Evolutionary conservation across 1,284 basidiomycete genomes (phyloP).

Genomic region (Pseudomicrostroma phylloplanum): DNA sequence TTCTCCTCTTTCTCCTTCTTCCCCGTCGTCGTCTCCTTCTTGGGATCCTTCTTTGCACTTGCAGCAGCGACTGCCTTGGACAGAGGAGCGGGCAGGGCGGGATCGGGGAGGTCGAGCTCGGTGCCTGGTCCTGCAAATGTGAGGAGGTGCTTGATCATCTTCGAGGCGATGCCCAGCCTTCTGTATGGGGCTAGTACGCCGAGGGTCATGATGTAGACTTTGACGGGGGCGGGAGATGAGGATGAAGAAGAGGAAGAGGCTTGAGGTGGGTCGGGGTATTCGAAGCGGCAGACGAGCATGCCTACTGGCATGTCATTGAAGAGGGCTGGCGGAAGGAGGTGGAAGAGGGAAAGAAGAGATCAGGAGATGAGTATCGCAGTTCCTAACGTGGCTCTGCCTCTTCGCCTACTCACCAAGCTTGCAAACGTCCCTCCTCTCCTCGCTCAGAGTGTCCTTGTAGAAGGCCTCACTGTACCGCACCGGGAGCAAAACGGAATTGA

Average conservation of each 20-base stretch:
- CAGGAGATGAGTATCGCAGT: neutral
- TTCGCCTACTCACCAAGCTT: conserved; percentile 29
- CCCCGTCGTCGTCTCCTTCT: conserved; percentile 18
- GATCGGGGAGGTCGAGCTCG: conserved; percentile 22
- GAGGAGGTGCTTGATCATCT: conserved; percentile 47
- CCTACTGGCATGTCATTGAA: conserved; percentile 53
- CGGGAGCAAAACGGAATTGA: conserved; percentile 47
- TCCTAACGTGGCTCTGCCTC: neutral
- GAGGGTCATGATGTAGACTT: conserved; percentile 53
- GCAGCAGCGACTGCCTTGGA: conserved; percentile 11
- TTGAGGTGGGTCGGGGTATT: conserved; percentile 16
- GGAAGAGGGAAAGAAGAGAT: conserved; percentile 4
- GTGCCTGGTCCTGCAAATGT: conserved; percentile 43
- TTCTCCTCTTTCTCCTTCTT: conserved; percentile 8
- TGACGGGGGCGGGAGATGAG: conserved; percentile 26
- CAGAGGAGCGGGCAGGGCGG: conserved; percentile 15
- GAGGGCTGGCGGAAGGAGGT: conserved; percentile 26
- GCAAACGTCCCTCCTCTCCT: conserved; percentile 35
- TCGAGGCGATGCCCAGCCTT: conserved; percentile 50
- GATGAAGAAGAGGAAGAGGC: neutral
- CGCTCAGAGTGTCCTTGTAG: conserved; percentile 40
- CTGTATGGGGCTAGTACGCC: conserved; percentile 52
- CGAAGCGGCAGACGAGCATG: conserved; percentile 49
- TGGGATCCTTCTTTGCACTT: conserved; percentile 29
- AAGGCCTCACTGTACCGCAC: conserved; percentile 42